Evolutionary conservation across 176 grass and related monocot genomes (phyloP), one percentile per base, ranked within the genome.

Genomic region (Panicum miliaceum): DNA sequence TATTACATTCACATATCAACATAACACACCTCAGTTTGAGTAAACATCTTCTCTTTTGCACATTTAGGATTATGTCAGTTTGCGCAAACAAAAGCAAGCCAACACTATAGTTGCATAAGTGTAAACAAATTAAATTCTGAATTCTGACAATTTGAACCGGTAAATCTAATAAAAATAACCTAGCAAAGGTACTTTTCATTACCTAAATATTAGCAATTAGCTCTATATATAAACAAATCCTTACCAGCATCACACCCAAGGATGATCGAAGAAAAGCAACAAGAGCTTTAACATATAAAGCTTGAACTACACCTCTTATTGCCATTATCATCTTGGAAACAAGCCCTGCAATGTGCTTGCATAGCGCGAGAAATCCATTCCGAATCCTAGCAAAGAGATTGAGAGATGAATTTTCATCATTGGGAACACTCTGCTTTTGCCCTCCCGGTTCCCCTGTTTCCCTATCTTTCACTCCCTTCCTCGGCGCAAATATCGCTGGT

Each of bases 401-500:
- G 29, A 60, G 13, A 36, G 54, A 3, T 22, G 34, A 71, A 69
- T 22, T 53, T 11, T 7, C 53, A 23, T 59, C 53, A 72, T 71
- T 71, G 22, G 63, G 79, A 47, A 69, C 81, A 18, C 70, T 51
- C 72, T 92, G 64, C n/a, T 76, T 78, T 16, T 48, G 34, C 25
- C 12, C 85, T 57, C 65, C 37, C 70, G 81, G 82, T 57, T 77
- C 61, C 69, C 37, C 68, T 43, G 60, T 16, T 22, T 14, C 7
- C 0, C 57, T 35, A 13, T 84, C 60, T 71, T 56, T 85, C 10
- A 59, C 60, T 40, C 19, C 77, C 68, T 90, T 91, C 87, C 52
- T 82, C 0, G 91, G 88, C 2, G 83, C 89, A 84, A 84, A 60
- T 84, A 98, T 98, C 3, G 93, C 93, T 0, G 93, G 96, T 47